These are phyloP conservation scores for Metschnikowia lachancei DNA, from an alignment of 805 yeast species.

Conservation along the genomic window DNA sequence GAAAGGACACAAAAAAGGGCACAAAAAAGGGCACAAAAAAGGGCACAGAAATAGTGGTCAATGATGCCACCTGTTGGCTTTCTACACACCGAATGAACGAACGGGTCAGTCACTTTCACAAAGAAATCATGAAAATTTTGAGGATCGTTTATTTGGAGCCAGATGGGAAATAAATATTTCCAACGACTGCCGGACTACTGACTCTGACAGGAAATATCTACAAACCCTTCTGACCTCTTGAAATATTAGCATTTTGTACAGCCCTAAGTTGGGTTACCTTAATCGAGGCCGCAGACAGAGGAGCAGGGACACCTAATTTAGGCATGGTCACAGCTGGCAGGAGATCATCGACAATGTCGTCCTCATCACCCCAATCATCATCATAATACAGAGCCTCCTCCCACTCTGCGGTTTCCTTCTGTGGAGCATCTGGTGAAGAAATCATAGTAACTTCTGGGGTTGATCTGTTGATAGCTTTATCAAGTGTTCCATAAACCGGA, in stretches of 20 bases:
- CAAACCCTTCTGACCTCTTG: too few species aligned
- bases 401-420: conserved; percentile 8
- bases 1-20: too few species aligned
- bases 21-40: too few species aligned
- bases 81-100: too few species aligned
- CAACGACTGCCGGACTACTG: too few species aligned
- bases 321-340: background rate
- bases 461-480: conserved; percentile 36
- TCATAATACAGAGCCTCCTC: conserved; percentile 22
- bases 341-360: background rate
- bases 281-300: background rate
- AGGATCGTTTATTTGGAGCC: too few species aligned
- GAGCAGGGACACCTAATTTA: background rate
- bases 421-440: conserved; percentile 25
- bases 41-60: too few species aligned
- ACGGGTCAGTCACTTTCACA: too few species aligned
- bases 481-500: conserved; percentile 32
- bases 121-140: too few species aligned
- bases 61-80: too few species aligned
- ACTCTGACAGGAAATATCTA: too few species aligned
- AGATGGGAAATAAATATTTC: too few species aligned
- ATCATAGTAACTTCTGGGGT: conserved; percentile 37
- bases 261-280: background rate
- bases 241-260: background rate
- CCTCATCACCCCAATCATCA: conserved; percentile 16